phyloP scores from a whole-genome alignment of 2,329 filamentous ascomycete genomes.

The Ophiostoma triangulosporum region DNA sequence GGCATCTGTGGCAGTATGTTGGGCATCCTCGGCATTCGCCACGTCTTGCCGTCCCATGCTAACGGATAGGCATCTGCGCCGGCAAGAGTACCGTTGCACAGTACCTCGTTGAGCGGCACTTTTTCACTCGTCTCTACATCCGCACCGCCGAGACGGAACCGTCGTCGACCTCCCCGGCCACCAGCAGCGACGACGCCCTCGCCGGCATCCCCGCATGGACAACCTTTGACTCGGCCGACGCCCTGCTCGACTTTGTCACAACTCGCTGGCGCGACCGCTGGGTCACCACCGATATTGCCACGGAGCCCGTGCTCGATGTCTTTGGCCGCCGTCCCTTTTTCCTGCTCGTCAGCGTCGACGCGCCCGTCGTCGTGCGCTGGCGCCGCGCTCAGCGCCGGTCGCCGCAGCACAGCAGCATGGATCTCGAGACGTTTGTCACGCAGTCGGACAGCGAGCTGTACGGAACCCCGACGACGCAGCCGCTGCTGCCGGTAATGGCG shows the following conservation, averaged over 20 bases:
- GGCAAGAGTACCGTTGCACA: slow-evolving; percentile 84
- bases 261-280: slow-evolving; percentile 70
- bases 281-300: slow-evolving; percentile 74
- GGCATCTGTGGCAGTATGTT: slow-evolving; percentile 58
- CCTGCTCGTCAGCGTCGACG: slow-evolving; percentile 81
- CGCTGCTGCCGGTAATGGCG: slow-evolving; percentile 64
- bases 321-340: slow-evolving; percentile 79
- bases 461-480: slow-evolving; percentile 33
- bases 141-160: not conserved
- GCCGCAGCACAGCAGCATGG: not conserved
- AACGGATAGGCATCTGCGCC: slow-evolving; percentile 63
- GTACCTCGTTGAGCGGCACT: slow-evolving; percentile 73
- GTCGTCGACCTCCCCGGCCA: not conserved
- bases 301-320: slow-evolving; percentile 58
- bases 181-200: not conserved
- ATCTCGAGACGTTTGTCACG: slow-evolving; percentile 41
- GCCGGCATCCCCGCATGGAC: not conserved
- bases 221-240: slow-evolving; percentile 45
- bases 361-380: slow-evolving; percentile 75
- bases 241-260: slow-evolving; percentile 71
- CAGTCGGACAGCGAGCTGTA: slow-evolving; percentile 66
- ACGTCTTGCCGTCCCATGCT: not conserved
- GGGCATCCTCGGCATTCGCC: not conserved
- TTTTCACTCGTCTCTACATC: slow-evolving; percentile 62
- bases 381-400: slow-evolving; percentile 46